Conservation (phyloP, 2,329 filamentous ascomycete genomes). For the Aspergillus bombycis region DNA sequence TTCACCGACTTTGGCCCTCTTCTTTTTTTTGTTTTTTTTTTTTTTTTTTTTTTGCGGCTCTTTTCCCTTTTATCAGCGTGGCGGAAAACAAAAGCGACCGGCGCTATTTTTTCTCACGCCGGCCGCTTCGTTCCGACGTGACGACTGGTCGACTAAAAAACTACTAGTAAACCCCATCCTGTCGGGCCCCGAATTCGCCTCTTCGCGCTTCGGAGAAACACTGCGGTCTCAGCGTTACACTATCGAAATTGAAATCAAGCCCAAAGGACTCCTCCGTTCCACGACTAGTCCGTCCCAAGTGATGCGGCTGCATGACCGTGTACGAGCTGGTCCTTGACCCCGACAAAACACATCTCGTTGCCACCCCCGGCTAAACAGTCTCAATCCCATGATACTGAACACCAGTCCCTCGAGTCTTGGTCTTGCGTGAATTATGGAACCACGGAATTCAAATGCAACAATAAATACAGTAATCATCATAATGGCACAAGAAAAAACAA, state of each 20-base stretch:
- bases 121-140: not conserved
- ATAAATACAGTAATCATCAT: not conserved
- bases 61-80: not conserved
- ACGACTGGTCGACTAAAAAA: too few relatives aligned
- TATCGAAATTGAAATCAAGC: not conserved
- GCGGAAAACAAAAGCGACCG: not conserved
- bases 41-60: not conserved
- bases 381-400: not conserved
- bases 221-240: not conserved
- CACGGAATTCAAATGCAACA: not conserved
- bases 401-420: not conserved
- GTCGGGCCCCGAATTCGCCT: not conserved
- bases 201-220: not conserved
- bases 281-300: not conserved
- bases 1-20: not conserved
- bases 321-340: not conserved
- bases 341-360: not conserved
- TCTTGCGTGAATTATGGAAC: not conserved
- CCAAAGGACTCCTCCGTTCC: too few relatives aligned
- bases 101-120: too few relatives aligned
- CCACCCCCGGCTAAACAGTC: not conserved
- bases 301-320: not conserved
- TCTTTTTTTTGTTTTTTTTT: too few relatives aligned
- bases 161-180: too few relatives aligned
- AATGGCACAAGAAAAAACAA: not conserved